Evolutionary conservation across 441 rosid genomes (phyloP).

Genomic region (Gossypium schwendimanii): DNA sequence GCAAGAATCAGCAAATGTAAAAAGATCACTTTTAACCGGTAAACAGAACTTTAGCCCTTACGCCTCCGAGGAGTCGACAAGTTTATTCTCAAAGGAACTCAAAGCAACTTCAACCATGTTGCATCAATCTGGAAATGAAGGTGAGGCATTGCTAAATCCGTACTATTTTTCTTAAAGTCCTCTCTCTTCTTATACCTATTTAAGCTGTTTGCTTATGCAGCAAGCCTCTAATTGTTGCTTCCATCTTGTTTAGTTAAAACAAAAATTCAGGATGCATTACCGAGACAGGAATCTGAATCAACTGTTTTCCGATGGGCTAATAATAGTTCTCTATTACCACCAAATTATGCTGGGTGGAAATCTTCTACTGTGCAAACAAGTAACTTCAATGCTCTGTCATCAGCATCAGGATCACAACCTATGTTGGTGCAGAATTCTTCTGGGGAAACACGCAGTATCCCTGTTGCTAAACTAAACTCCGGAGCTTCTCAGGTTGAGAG

Average conservation of each 20-base stretch:
- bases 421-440: constrained; percentile 22
- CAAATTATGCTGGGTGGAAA: constrained; percentile 26
- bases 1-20: constrained; percentile 39
- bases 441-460: constrained; percentile 22
- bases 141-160: constrained; percentile 30
- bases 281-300: constrained; percentile 31
- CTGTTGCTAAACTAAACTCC: constrained; percentile 24
- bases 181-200: not conserved
- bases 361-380: constrained; percentile 33
- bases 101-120: constrained; percentile 34
- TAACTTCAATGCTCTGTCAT: constrained; percentile 23
- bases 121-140: constrained; percentile 34
- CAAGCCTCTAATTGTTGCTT: constrained; percentile 12
- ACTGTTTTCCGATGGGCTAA: constrained; percentile 32
- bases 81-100: constrained; percentile 32
- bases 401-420: constrained; percentile 29
- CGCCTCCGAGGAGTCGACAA: constrained; percentile 25
- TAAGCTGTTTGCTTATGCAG: constrained; percentile 3
- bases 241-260: constrained; percentile 19
- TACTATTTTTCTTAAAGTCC: not conserved
- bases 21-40: constrained; percentile 34
- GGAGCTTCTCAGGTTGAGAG: constrained; percentile 31
- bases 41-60: constrained; percentile 28
- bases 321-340: constrained; percentile 19
- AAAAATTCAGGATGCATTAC: constrained; percentile 34